Evolutionary conservation across 371 early-diverging fungal species (phyloP).

Genomic region (Saksenaea oblongispora): DNA sequence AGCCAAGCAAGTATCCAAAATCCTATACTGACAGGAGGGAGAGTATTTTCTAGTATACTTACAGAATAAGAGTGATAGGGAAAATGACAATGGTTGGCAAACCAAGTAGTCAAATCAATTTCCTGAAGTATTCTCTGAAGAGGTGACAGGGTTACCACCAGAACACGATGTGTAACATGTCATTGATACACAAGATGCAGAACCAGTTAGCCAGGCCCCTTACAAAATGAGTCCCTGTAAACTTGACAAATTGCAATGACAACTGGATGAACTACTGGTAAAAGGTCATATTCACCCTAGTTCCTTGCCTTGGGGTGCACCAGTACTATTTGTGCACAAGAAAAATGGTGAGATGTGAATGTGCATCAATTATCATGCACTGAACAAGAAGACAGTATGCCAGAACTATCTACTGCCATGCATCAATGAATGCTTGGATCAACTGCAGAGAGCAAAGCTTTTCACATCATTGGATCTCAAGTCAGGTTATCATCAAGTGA

Average conservation of each 20-base stretch:
- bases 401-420: slow-evolving; percentile 47
- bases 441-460: slow-evolving; percentile 14
- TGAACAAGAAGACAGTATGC: slow-evolving; percentile 49
- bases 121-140: background rate
- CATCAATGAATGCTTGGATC: slow-evolving; percentile 37
- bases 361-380: slow-evolving; percentile 32
- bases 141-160: slow-evolving; percentile 15
- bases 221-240: slow-evolving; percentile 30
- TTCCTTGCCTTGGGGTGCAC: slow-evolving; percentile 32
- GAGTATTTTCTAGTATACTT: background rate
- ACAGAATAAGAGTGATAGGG: background rate
- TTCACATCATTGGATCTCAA: slow-evolving; percentile 46
- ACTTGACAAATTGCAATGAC: slow-evolving; percentile 28
- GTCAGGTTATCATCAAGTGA: slow-evolving; percentile 17
- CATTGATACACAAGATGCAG: slow-evolving; percentile 21
- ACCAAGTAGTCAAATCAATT: background rate
- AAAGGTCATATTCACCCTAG: slow-evolving; percentile 36
- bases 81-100: background rate
- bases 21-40: background rate
- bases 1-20: background rate
- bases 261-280: slow-evolving; percentile 22
- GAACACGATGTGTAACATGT: slow-evolving; percentile 19
- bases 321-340: slow-evolving; percentile 59
- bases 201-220: slow-evolving; percentile 18
- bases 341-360: slow-evolving; percentile 52